phyloP scores from a whole-genome alignment of 352 stramenopile genomes.

The Globisporangium perplexum region DNA sequence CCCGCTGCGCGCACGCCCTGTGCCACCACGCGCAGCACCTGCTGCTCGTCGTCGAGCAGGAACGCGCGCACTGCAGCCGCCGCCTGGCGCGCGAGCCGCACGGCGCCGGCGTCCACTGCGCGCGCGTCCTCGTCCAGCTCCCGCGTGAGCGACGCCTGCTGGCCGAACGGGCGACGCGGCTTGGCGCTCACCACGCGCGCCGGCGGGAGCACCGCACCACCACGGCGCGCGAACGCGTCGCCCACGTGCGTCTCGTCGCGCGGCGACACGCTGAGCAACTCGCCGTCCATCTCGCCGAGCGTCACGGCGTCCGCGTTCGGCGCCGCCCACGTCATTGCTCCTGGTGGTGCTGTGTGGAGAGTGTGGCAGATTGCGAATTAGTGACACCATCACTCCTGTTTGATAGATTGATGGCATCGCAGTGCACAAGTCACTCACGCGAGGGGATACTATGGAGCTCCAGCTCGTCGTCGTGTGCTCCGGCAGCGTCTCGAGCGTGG shows the following conservation, averaged over 20 bases:
- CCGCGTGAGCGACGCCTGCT: conserved; percentile 50
- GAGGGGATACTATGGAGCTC: conserved; percentile 18
- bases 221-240: conserved; percentile 58
- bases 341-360: neutral
- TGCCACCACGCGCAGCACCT: conserved; percentile 32
- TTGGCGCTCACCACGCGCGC: conserved; percentile 49
- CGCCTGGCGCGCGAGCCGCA: conserved; percentile 34
- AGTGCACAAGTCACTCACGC: neutral
- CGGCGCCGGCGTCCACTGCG: conserved; percentile 29
- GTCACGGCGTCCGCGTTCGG: conserved; percentile 64
- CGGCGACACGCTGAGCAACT: conserved; percentile 66
- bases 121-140: conserved; percentile 28
- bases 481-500: conserved; percentile 19
- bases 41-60: conserved; percentile 57
- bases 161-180: conserved; percentile 46
- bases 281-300: conserved; percentile 64
- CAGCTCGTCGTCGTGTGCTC: conserved; percentile 9
- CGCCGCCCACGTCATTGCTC: conserved; percentile 53
- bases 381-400: too few relatives aligned
- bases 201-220: conserved; percentile 45
- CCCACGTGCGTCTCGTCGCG: conserved; percentile 50
- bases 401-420: too few relatives aligned
- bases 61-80: conserved; percentile 26
- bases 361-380: conserved; percentile 1
- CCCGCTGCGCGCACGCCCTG: conserved; percentile 14